Evolutionary conservation across 169 alveolate genomes (phyloP).

Genomic region (Plasmodium gaboni): DNA sequence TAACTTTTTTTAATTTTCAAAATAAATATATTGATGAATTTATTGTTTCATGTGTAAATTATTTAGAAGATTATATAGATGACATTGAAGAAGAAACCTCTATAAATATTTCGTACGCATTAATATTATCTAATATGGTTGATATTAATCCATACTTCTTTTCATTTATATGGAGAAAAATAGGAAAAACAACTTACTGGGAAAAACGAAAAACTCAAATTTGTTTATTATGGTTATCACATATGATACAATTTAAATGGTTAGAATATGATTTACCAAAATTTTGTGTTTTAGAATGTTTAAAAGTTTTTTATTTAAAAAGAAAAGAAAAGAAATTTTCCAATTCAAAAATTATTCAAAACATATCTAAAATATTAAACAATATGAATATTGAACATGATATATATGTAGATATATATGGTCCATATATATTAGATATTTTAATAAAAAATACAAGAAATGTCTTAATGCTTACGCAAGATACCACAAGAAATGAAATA

Average conservation of each 20-base stretch:
- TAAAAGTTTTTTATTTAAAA: constrained; percentile 59
- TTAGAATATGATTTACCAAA: constrained; percentile 77
- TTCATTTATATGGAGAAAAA: constrained; percentile 84
- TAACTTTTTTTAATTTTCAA: constrained; percentile 73
- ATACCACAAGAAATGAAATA: constrained; percentile 73
- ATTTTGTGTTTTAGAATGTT: constrained; percentile 81
- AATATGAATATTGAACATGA: constrained; percentile 38
- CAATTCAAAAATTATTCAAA: constrained; percentile 23
- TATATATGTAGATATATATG: constrained; percentile 47
- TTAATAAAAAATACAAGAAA: constrained; percentile 52
- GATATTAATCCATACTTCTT: constrained; percentile 80
- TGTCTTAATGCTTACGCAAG: constrained; percentile 72
- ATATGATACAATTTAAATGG: constrained; percentile 81
- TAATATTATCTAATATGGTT: constrained; percentile 73
- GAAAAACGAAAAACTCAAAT: constrained; percentile 78
- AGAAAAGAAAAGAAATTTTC: constrained; percentile 75
- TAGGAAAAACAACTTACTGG: constrained; percentile 84
- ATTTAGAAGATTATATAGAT: constrained; percentile 83
- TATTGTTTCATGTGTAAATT: constrained; percentile 61
- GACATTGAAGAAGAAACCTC: constrained; percentile 79
- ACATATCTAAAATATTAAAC: constrained; percentile 37
- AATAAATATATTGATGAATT: constrained; percentile 48
- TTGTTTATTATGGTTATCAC: constrained; percentile 85
- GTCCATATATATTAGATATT: constrained; percentile 68
- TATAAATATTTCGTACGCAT: constrained; percentile 80